phyloP scores from a whole-genome alignment of 1,139 yeast genomes.

The Yamadazyma atlantica region DNA sequence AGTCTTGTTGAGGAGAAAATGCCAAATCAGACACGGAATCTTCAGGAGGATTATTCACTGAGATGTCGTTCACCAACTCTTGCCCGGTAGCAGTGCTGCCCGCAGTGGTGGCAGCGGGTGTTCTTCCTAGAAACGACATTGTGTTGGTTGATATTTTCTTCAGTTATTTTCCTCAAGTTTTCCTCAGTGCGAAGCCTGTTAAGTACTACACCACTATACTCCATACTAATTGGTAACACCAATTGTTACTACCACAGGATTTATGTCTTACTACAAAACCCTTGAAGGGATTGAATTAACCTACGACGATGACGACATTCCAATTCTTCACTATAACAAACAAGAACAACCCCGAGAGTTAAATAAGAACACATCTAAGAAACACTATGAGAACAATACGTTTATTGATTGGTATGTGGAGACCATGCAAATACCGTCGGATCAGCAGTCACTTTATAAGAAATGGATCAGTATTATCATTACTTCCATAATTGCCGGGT shows the following conservation, averaged over 20 bases:
- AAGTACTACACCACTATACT: no score
- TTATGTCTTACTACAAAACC: constrained; percentile 6
- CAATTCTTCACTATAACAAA: constrained; percentile 7
- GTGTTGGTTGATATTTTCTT: not conserved
- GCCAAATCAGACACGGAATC: constrained; percentile 86
- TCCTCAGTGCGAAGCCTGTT: no score
- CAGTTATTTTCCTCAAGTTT: not conserved
- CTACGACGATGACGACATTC: constrained; percentile 10
- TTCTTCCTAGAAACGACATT: constrained; percentile 28
- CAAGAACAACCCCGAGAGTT: not conserved
- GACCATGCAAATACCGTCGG: constrained; percentile 17
- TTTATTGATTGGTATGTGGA: constrained; percentile 38
- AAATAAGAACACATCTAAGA: constrained; percentile 4
- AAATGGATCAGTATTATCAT: constrained; percentile 62
- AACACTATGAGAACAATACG: constrained; percentile 30
- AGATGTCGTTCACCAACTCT: constrained; percentile 72
- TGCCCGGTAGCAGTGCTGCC: constrained; percentile 55
- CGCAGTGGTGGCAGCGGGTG: constrained; percentile 15
- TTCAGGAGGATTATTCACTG: constrained; percentile 83
- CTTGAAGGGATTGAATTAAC: constrained; percentile 3
- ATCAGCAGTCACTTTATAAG: constrained; percentile 11
- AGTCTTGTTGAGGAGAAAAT: constrained; percentile 91
- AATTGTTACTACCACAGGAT: not conserved
- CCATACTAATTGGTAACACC: not conserved
- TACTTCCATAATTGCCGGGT: constrained; percentile 59